These are phyloP conservation scores for Sphaerulina musiva DNA, from an alignment of 2,329 filamentous ascomycete species.

Conservation along the genomic window DNA sequence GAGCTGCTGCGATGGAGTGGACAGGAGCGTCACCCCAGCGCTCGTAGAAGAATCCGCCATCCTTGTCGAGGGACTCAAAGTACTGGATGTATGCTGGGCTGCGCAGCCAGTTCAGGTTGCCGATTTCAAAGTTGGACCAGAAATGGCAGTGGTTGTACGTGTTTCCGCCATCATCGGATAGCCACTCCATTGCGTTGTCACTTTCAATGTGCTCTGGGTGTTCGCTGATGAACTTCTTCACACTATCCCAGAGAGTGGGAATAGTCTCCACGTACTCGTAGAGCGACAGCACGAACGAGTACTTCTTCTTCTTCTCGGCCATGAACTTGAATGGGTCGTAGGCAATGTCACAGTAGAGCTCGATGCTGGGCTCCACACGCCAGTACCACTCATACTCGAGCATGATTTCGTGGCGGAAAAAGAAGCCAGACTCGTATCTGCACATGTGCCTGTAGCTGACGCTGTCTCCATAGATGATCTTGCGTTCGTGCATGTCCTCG, in stretches of 20 bases:
- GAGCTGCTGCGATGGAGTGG: conserved; percentile 86
- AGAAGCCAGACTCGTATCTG: conserved; percentile 97
- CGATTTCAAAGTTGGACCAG: conserved; percentile 99
- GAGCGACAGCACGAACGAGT: conserved; percentile 90
- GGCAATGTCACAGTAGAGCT: conserved; percentile 91
- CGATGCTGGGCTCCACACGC: conserved; percentile 94
- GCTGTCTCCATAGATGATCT: conserved; percentile 98
- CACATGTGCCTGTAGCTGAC: conserved; percentile 99
- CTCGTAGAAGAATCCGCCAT: conserved; percentile 98
- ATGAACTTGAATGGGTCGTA: conserved; percentile 97
- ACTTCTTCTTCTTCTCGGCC: conserved; percentile 95
- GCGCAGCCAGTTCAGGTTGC: conserved; percentile 87
- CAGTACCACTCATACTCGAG: conserved; percentile 98
- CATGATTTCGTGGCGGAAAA: conserved; percentile 93
- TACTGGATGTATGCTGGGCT: conserved; percentile 84
- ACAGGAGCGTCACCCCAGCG: conserved; percentile 97
- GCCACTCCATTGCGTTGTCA: conserved; percentile 81
- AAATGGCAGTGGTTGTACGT: conserved; percentile 98
- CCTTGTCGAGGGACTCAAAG: conserved; percentile 79
- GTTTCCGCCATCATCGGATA: conserved; percentile 85
- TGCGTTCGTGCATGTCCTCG: conserved; percentile 85
- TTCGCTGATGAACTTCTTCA: conserved; percentile 86
- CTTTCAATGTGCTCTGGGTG: conserved; percentile 81
- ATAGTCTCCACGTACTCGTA: conserved; percentile 98
- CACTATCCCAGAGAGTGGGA: conserved; percentile 88